phyloP scores from a whole-genome alignment of 148 eudicot genomes.

The Heliamphora exappendiculata region DNA sequence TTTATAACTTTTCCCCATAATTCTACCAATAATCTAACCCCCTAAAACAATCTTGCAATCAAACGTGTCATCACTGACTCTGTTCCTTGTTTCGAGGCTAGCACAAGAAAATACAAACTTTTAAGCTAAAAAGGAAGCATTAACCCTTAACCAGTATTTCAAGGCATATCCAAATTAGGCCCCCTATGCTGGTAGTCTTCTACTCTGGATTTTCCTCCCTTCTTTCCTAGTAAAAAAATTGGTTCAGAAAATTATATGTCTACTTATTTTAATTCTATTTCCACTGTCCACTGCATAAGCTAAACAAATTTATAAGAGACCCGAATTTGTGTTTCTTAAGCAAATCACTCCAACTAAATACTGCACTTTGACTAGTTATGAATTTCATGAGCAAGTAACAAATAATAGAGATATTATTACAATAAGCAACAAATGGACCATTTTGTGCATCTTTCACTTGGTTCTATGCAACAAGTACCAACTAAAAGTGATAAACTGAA shows the following conservation, averaged over 20 bases:
- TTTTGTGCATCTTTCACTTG: not conserved
- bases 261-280: not conserved
- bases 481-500: not conserved
- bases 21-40: no score
- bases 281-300: not conserved
- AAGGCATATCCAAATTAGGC: not conserved
- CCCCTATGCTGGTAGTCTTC: not conserved
- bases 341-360: not conserved
- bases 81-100: not conserved
- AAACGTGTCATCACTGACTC: no score
- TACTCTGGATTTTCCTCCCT: not conserved
- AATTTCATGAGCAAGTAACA: not conserved
- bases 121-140: not conserved
- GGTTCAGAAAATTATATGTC: not conserved
- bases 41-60: no score
- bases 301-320: not conserved
- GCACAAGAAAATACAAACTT: not conserved
- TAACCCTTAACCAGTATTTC: not conserved
- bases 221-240: not conserved
- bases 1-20: no score
- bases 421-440: not conserved
- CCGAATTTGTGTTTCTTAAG: not conserved
- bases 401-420: not conserved
- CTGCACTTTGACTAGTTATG: not conserved
- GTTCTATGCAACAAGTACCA: not conserved